phyloP scores from a whole-genome alignment of 2,329 filamentous ascomycete genomes.

The Monascus ruber region DNA sequence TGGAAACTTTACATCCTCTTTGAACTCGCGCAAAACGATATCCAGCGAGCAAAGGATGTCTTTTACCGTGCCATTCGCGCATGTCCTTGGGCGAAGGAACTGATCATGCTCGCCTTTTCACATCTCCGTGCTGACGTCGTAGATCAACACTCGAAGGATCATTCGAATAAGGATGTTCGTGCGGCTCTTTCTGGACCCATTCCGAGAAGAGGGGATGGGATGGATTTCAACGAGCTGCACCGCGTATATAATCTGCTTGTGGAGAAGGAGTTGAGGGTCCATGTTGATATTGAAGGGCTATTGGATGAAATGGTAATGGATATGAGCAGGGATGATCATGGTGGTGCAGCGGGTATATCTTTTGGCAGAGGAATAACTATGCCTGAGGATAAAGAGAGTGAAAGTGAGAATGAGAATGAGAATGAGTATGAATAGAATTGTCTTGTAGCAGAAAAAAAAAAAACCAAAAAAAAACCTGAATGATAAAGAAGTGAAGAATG shows the following conservation, averaged over 20 bases:
- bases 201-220: constrained; percentile 9
- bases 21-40: constrained; percentile 31
- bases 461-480: constrained; percentile 4
- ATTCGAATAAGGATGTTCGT: not conserved
- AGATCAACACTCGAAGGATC: not conserved
- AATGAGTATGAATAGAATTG: constrained; percentile 5
- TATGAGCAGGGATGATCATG: constrained; percentile 2
- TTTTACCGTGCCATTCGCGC: constrained; percentile 45
- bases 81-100: constrained; percentile 54
- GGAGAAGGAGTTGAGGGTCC: constrained; percentile 52
- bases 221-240: constrained; percentile 39
- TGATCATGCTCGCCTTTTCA: constrained; percentile 47
- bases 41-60: constrained; percentile 36
- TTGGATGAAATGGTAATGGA: constrained; percentile 19
- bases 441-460: no score
- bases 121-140: constrained; percentile 20
- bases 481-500: not conserved
- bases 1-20: constrained; percentile 45
- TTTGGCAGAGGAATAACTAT: not conserved
- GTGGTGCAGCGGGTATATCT: constrained; percentile 15
- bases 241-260: constrained; percentile 45
- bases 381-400: constrained; percentile 10
- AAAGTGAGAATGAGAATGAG: constrained; percentile 12
- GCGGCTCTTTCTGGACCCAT: not conserved
- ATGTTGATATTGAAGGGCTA: constrained; percentile 41